Conservation (phyloP, 768 basidiomycete species). For the Russula griseocarnosa region DNA sequence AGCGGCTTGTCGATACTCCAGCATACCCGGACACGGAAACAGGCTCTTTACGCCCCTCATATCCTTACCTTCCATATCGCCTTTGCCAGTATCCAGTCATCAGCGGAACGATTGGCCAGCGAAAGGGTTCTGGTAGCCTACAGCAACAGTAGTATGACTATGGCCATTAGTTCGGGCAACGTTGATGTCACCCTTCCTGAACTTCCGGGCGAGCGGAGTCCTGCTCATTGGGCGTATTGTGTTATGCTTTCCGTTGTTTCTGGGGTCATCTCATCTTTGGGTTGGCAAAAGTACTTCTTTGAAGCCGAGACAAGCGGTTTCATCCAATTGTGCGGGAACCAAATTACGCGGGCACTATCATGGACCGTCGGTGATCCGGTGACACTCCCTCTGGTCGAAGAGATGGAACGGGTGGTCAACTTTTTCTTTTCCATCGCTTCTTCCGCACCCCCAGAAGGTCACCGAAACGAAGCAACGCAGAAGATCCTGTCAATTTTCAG, state of each 20-base stretch:
- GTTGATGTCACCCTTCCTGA: conserved; percentile 66
- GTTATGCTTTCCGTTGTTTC: conserved; percentile 78
- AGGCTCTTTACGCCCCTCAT: conserved; percentile 70
- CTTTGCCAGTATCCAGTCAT: conserved; percentile 65
- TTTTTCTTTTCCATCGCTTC: conserved; percentile 73
- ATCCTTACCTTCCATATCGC: conserved; percentile 85
- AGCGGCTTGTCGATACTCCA: conserved; percentile 65
- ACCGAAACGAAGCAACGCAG: conserved; percentile 48
- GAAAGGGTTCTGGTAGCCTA: conserved; percentile 80
- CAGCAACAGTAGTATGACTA: conserved; percentile 74
- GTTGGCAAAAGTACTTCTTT: conserved; percentile 70
- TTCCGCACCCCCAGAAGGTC: conserved; percentile 46
- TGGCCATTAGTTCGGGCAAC: conserved; percentile 68
- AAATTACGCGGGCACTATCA: conserved; percentile 68
- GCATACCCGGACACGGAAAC: conserved; percentile 56
- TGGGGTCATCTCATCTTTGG: conserved; percentile 59
- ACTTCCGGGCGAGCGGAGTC: conserved; percentile 69
- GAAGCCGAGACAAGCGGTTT: conserved; percentile 82
- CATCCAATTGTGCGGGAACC: conserved; percentile 78
- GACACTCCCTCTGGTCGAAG: conserved; percentile 73
- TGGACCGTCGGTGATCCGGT: conserved; percentile 82
- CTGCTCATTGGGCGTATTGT: conserved; percentile 78
- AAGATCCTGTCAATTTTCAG: conserved; percentile 69
- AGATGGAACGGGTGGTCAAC: conserved; percentile 74
- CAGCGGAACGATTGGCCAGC: conserved; percentile 81